Evolutionary conservation across 345 rosid species (phyloP), one percentile per base, ranked within the genome.

Genomic region (Atalantia buxifolia): DNA sequence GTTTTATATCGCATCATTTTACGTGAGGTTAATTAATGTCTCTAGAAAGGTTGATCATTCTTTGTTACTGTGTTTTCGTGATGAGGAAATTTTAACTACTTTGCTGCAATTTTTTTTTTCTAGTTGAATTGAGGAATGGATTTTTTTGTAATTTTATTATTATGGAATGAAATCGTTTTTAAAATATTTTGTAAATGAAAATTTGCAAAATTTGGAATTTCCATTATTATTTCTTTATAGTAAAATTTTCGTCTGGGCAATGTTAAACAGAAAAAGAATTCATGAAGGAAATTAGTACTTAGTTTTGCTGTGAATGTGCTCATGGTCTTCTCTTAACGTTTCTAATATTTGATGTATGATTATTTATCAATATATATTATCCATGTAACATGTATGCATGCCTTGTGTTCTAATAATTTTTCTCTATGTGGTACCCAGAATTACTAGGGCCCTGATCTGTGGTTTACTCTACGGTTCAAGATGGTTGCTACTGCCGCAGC

Each of bases 401-500:
- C 28, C 25, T 24, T 65, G 36, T 25, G n/a, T 81, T 65, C 59
- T 72, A 50, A 31, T 22, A 30, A 48, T 9, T 69, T 66, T 4
- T 70, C 24, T 78, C 1, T 62, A 64, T 53, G 22, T 5, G 7
- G 22, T 16, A 18, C 19, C 18, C 69, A 40, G 69, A 30, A 33
- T 61, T 16, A 48, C 7, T 61, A 22, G 60, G 50, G 25, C 71
- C 61, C 63, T 75, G 31, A 60, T 64, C 2, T 8, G 71, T 61
- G 25, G 18, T 66, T 65, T 14, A 2, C 38, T 67, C 24, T 74
- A 22, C 76, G 56, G 24, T 57, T 66, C 83, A 84, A 71, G 82
- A 95, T 94, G 98, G 97, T 86, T 83, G 93, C 97, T 31, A 77
- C 89, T 31, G 86, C 94, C 79, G 95, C 98, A 76, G 76, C 97